Evolutionary conservation across 495 filamentous ascomycete species (phyloP), one percentile per base, ranked within the genome.

Genomic region (Corynascus novoguineensis): DNA sequence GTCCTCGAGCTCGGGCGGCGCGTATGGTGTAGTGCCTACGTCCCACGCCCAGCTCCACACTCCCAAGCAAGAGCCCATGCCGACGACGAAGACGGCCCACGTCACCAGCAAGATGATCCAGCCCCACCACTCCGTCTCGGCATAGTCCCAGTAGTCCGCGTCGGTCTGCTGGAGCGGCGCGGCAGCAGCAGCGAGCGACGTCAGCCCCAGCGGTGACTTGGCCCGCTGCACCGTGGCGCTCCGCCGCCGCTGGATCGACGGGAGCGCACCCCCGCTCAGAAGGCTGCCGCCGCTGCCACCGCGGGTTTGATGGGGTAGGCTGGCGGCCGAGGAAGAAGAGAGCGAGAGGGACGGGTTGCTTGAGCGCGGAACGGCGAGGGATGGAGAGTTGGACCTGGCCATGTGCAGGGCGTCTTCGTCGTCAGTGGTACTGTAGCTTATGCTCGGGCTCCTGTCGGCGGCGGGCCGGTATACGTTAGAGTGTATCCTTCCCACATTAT

Each of bases 21-120:
- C 92, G 67, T 95, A 92, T 0, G 91, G 91, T 17, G 90, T 96
- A 67, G 90, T 90, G n/a, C 90, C 92, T 7, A 97, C 92, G 75
- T 97, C 93, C 93, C 93, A 97, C 0, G 93, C 92, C 93, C 93
- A 98, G 69, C 85, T 93, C 93, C 93, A 98, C n/a, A 97, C 85
- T n/a, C 86, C 93, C 15, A 96, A 80, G 67, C 91, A 96, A 37
- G 86, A 91, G 28, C 93, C 93, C 85, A 97, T 97, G 25, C 93
- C 93, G 1, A 91, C 83, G 28, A 97, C 89, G 67, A 97, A 96
- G 25, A 96, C 90, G 25, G 92, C 69, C 93, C 93, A 98, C 1
- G 93, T 98, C 50, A 86, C 84, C 32, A 86, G 71, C 25, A 97
- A 76, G 4, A 98, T 85, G 1, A 96, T 85, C 88, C 90, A 97